Percentiles rank a stretch among this genome's conserved stretches.
phyloP scores from a whole-genome alignment of 148 eudicot species.

The Rhododendron molle region DNA sequence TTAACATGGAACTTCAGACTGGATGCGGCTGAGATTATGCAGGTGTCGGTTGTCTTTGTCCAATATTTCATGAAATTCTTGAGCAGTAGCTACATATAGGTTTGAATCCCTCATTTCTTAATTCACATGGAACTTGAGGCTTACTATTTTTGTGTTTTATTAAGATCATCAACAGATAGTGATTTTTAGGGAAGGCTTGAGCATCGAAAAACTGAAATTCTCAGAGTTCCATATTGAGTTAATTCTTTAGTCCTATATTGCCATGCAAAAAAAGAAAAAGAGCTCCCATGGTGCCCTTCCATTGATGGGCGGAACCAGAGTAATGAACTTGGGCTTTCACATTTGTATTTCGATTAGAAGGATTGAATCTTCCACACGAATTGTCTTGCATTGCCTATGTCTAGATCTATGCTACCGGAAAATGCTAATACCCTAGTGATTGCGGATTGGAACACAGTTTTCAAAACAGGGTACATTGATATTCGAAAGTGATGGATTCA shows the following conservation, averaged over 20 bases:
- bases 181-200: neutral
- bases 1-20: conserved; percentile 27
- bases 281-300: neutral
- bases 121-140: neutral
- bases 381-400: too few species aligned
- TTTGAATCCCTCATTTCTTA: neutral
- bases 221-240: neutral
- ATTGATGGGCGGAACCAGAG: neutral
- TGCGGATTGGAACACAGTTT: too few species aligned
- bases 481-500: too few species aligned
- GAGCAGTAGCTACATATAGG: neutral
- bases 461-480: too few species aligned
- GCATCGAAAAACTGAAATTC: neutral
- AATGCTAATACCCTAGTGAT: too few species aligned
- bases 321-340: too few species aligned
- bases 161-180: neutral
- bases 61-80: neutral
- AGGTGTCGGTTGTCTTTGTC: conserved; percentile 36
- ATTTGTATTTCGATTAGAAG: too few species aligned
- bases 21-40: conserved; percentile 96
- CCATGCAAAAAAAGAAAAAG: neutral
- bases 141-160: neutral
- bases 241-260: neutral
- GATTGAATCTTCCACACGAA: too few species aligned
- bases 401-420: too few species aligned